These are phyloP conservation scores for Domatiomyces globalis DNA, from an alignment of 2,329 filamentous ascomycete species.

Conservation along the genomic window DNA sequence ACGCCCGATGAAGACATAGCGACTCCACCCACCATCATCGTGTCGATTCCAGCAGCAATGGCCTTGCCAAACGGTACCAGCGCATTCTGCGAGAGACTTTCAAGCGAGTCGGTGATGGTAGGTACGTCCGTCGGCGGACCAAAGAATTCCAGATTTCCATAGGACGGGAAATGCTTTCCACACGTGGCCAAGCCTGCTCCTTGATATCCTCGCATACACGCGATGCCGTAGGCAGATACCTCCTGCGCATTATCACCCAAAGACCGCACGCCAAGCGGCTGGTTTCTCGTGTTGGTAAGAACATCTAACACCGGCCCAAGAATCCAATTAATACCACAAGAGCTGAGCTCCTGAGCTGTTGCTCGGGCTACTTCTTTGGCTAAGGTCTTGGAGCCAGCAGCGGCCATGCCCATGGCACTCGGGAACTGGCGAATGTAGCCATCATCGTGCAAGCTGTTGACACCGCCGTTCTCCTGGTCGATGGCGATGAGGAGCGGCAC, in stretches of 20 bases:
- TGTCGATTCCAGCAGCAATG: constrained; percentile 71
- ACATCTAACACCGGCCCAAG: constrained; percentile 89
- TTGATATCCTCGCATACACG: constrained; percentile 82
- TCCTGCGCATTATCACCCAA: constrained; percentile 89
- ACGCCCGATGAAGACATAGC: constrained; percentile 82
- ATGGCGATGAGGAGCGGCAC: constrained; percentile 80
- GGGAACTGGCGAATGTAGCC: constrained; percentile 94
- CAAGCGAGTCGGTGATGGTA: constrained; percentile 86
- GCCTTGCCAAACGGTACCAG: constrained; percentile 85
- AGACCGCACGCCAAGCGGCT: constrained; percentile 78
- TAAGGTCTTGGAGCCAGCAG: constrained; percentile 69
- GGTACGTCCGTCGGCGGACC: constrained; percentile 79
- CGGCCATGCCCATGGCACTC: constrained; percentile 92
- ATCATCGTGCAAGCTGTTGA: constrained; percentile 92
- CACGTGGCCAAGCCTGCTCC: constrained; percentile 79
- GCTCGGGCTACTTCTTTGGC: constrained; percentile 85
- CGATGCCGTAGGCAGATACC: constrained; percentile 81
- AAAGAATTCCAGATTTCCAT: constrained; percentile 86
- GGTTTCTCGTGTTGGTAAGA: constrained; percentile 79
- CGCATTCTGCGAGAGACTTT: constrained; percentile 82
- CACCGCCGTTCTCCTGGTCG: constrained; percentile 95
- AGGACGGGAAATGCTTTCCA: constrained; percentile 93
- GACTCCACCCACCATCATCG: constrained; percentile 91
- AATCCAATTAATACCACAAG: constrained; percentile 91
- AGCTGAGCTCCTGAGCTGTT: constrained; percentile 79